These are phyloP conservation scores for Eleusine coracana DNA, from an alignment of 176 grass and related monocot species.

Conservation along the genomic window DNA sequence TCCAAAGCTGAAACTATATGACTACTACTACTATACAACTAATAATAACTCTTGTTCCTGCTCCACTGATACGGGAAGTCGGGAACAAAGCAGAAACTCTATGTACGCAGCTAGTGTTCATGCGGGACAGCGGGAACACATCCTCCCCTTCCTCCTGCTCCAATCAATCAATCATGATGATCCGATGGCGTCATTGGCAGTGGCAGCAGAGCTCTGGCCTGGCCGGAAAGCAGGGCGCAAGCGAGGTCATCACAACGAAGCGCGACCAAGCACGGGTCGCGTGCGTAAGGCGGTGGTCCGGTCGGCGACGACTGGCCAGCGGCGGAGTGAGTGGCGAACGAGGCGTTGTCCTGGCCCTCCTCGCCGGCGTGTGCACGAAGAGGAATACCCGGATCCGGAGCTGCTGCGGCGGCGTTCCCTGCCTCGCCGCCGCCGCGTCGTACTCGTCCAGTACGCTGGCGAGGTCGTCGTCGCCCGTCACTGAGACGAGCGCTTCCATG, in stretches of 20 bases:
- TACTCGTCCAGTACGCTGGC: slow-evolving; percentile 55
- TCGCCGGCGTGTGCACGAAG: background rate
- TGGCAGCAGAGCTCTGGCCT: slow-evolving; percentile 4
- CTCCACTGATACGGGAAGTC: too few species aligned
- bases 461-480: slow-evolving; percentile 56
- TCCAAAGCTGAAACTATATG: too few species aligned
- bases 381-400: slow-evolving; percentile 59
- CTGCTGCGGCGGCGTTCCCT: background rate
- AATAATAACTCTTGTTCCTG: too few species aligned
- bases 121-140: too few species aligned
- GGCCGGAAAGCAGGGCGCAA: slow-evolving; percentile 19
- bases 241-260: slow-evolving; percentile 22
- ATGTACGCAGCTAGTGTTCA: too few species aligned
- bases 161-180: too few species aligned
- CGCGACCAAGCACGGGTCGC: background rate
- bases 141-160: too few species aligned
- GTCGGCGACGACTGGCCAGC: background rate
- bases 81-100: too few species aligned
- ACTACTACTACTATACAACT: too few species aligned
- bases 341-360: background rate
- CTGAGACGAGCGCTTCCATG: slow-evolving; percentile 58
- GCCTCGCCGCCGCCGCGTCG: slow-evolving; percentile 1
- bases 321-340: slow-evolving; percentile 22
- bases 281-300: background rate
- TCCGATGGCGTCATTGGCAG: background rate